phyloP scores from a whole-genome alignment of 345 rosid genomes.

The Physaria fendleri region DNA sequence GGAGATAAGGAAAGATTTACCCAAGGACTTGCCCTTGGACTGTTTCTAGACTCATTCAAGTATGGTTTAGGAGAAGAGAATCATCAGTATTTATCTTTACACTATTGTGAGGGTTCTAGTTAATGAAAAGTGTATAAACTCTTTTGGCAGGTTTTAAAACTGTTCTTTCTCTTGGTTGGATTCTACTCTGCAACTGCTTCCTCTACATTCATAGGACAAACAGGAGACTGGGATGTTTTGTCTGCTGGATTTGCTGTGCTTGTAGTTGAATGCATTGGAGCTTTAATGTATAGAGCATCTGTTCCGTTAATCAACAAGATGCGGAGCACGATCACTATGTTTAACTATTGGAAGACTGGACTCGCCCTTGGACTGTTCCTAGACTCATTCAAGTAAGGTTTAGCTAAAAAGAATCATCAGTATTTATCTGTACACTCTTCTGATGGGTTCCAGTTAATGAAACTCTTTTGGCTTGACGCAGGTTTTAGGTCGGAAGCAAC shows the following conservation, averaged over 20 bases:
- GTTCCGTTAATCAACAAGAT: constrained; percentile 42
- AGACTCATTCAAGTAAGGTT: constrained; percentile 80
- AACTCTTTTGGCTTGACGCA: constrained; percentile 15
- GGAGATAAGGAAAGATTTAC: constrained; percentile 59
- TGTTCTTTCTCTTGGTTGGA: constrained; percentile 82
- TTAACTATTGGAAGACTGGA: constrained; percentile 90
- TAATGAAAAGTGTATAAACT: constrained; percentile 12
- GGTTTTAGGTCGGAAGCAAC: constrained; percentile 22
- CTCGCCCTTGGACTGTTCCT: constrained; percentile 85
- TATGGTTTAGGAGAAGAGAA: constrained; percentile 31
- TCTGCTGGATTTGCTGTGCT: constrained; percentile 80
- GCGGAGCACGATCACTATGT: constrained; percentile 52
- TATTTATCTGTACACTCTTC: constrained; percentile 7
- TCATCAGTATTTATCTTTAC: constrained; percentile 14
- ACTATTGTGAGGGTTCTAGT: background rate
- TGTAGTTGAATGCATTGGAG: constrained; percentile 83
- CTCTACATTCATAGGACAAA: constrained; percentile 77
- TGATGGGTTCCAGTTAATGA: background rate
- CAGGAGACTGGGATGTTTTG: constrained; percentile 96
- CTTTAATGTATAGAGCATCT: constrained; percentile 74
- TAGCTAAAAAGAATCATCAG: constrained; percentile 17
- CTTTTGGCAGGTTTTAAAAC: constrained; percentile 37
- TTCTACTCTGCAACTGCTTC: constrained; percentile 69
- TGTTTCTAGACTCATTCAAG: constrained; percentile 94
- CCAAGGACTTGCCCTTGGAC: constrained; percentile 71